These are phyloP conservation scores for Hura crepitans DNA, from an alignment of 441 rosid species.

Conservation along the genomic window DNA sequence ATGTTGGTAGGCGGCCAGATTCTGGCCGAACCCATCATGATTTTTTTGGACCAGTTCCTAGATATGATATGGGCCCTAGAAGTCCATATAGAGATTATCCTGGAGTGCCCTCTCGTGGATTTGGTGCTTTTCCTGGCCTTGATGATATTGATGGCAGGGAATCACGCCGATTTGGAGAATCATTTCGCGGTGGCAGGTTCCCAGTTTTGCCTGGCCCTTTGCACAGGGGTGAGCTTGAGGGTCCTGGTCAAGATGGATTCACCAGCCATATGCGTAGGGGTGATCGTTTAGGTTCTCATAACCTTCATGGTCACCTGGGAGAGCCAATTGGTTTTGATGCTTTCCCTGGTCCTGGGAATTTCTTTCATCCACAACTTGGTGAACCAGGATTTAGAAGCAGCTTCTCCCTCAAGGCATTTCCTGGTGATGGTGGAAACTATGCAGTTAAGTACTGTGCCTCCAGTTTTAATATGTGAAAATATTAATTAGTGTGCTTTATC, in stretches of 20 bases:
- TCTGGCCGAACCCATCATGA: constrained; percentile 31
- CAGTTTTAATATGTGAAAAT: neutral
- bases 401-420: constrained; percentile 42
- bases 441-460: constrained; percentile 36
- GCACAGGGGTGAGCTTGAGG: constrained; percentile 52
- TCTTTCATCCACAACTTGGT: constrained; percentile 41
- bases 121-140: constrained; percentile 37
- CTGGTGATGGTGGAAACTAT: constrained; percentile 42
- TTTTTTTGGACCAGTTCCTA: constrained; percentile 39
- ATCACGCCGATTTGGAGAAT: constrained; percentile 36
- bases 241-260: constrained; percentile 46
- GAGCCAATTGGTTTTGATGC: constrained; percentile 45
- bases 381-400: constrained; percentile 64
- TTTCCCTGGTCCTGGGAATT: constrained; percentile 40
- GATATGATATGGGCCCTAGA: constrained; percentile 43
- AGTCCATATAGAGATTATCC: constrained; percentile 55
- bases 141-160: constrained; percentile 48
- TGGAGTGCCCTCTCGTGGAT: constrained; percentile 35
- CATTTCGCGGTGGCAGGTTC: constrained; percentile 43
- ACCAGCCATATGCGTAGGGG: constrained; percentile 46
- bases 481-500: constrained; percentile 7
- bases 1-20: constrained; percentile 36
- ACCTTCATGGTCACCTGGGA: constrained; percentile 37
- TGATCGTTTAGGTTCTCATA: constrained; percentile 47
- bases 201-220: constrained; percentile 39